These are phyloP conservation scores for Exophiala spinifera DNA, from an alignment of 2,329 filamentous ascomycete genomes.

Conservation along the genomic window DNA sequence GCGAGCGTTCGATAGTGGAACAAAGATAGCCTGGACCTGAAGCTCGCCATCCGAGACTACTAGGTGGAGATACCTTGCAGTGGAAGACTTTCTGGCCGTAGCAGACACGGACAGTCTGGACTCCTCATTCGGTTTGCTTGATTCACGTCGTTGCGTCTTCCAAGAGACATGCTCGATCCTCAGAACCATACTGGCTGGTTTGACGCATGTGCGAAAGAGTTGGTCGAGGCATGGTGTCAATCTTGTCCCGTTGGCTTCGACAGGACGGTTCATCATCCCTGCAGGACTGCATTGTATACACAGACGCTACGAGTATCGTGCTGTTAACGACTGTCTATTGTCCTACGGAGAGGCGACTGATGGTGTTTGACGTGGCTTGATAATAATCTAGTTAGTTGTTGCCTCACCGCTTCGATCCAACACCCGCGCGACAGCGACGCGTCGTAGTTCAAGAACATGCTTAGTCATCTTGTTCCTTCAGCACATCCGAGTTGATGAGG, in stretches of 20 bases:
- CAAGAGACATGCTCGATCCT: slow-evolving; percentile 30
- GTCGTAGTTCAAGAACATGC: too few species aligned
- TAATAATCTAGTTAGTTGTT: too few species aligned
- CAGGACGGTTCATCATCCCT: neutral
- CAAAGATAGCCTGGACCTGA: slow-evolving; percentile 32
- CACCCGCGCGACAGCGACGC: too few species aligned
- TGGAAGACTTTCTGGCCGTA: too few species aligned
- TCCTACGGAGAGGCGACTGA: too few species aligned
- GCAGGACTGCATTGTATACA: neutral
- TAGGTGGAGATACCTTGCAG: slow-evolving; percentile 3
- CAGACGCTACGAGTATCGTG: too few species aligned
- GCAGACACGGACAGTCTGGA: neutral
- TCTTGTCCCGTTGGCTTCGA: neutral
- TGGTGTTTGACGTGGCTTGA: too few species aligned
- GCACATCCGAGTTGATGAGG: too few species aligned
- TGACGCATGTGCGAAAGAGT: slow-evolving; percentile 32
- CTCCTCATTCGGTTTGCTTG: slow-evolving; percentile 2
- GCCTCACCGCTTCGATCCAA: too few species aligned
- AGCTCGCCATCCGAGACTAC: slow-evolving; percentile 32
- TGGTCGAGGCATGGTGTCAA: slow-evolving; percentile 32
- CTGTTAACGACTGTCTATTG: too few species aligned
- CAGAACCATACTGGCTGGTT: slow-evolving; percentile 29
- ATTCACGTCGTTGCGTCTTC: slow-evolving; percentile 13
- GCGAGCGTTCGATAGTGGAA: slow-evolving; percentile 15
- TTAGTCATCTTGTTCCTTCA: too few species aligned